phyloP scores from a whole-genome alignment of 2,329 filamentous ascomycete genomes.

The Endothia cerciana region DNA sequence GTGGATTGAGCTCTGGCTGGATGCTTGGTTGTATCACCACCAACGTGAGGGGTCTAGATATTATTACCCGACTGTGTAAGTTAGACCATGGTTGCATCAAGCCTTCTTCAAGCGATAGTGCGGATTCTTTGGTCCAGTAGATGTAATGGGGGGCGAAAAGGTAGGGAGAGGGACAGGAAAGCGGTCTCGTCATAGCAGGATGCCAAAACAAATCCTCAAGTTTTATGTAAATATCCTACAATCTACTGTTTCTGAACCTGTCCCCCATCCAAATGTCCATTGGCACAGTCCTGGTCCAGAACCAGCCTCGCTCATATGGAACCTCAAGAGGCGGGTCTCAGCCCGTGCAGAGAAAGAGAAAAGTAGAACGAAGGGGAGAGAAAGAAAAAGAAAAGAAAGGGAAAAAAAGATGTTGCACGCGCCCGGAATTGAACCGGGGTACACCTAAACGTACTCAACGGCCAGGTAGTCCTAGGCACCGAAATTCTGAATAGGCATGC shows the following conservation, averaged over 20 bases:
- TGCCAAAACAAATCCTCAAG: background rate
- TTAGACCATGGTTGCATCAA: background rate
- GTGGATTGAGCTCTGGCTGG: background rate
- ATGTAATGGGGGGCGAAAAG: background rate
- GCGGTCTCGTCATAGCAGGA: background rate
- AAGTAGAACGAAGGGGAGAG: no score
- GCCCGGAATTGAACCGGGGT: no score
- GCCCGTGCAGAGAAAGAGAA: background rate
- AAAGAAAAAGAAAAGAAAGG: background rate
- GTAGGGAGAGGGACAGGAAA: no score
- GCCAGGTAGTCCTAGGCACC: no score
- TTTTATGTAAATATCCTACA: background rate
- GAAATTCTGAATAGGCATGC: no score
- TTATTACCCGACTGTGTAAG: background rate
- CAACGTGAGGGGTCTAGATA: background rate
- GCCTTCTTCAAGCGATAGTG: background rate
- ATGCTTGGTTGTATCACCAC: background rate
- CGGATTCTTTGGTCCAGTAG: no score
- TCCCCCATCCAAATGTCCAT: background rate
- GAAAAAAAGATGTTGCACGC: no score
- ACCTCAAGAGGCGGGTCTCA: background rate
- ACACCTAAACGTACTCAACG: no score
- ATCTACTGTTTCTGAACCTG: background rate
- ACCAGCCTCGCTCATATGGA: background rate
- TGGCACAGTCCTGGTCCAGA: background rate